Conservation (phyloP, 352 stramenopile species). For the Plasmopara halstedii region DNA sequence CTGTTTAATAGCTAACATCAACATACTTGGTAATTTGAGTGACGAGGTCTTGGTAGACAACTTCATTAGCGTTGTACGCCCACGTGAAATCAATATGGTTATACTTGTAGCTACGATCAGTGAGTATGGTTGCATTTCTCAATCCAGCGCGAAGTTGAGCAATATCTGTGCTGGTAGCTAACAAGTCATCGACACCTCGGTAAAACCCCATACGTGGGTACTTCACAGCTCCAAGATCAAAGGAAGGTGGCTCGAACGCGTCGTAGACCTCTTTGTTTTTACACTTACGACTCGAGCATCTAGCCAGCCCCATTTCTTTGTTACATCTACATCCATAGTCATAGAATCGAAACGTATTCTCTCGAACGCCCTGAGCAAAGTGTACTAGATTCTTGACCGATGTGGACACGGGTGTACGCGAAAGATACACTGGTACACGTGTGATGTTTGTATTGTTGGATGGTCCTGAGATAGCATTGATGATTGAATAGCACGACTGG, state of each 20-base stretch:
- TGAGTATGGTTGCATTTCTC: conserved; percentile 39
- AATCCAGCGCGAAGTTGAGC: conserved; percentile 36
- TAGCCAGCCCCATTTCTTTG: conserved; percentile 20
- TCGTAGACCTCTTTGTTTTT: conserved; percentile 51
- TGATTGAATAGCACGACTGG: conserved; percentile 37
- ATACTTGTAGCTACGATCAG: conserved; percentile 37
- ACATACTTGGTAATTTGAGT: conserved; percentile 47
- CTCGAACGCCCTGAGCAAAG: conserved; percentile 53
- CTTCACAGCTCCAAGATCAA: conserved; percentile 32
- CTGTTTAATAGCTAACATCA: conserved; percentile 36
- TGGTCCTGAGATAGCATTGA: conserved; percentile 43
- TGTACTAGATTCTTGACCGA: conserved; percentile 62
- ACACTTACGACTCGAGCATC: conserved; percentile 40
- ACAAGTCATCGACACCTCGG: conserved; percentile 40
- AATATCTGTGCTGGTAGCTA: conserved; percentile 39
- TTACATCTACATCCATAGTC: conserved; percentile 53
- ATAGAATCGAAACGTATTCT: conserved; percentile 47
- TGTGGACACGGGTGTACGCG: conserved; percentile 49
- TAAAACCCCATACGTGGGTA: conserved; percentile 51
- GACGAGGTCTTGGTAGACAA: conserved; percentile 51
- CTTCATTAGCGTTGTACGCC: conserved; percentile 44
- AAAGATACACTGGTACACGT: conserved; percentile 55
- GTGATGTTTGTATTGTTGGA: conserved; percentile 50
- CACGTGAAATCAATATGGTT: conserved; percentile 72
- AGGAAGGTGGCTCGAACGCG: conserved; percentile 37